phyloP scores from a whole-genome alignment of 306 rosid genomes.

The Trifolium repens region DNA sequence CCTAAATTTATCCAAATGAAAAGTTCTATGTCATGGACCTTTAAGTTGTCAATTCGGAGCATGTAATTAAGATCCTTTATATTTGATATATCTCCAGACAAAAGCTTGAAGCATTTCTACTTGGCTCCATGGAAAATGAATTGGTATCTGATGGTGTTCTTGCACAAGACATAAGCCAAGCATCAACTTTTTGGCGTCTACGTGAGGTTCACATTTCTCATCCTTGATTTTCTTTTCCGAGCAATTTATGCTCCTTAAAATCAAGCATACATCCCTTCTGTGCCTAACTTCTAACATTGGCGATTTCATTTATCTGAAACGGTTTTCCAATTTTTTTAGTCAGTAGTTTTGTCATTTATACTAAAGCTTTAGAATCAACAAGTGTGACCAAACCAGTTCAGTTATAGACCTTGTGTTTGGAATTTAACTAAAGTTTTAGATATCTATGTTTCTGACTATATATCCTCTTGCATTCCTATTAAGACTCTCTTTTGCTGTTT shows the following conservation, averaged over 20 bases:
- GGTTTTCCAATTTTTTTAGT: constrained; percentile 3
- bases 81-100: constrained; percentile 58
- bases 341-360: neutral
- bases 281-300: constrained; percentile 5
- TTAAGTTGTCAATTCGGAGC: constrained; percentile 19
- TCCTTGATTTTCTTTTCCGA: constrained; percentile 10
- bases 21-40: constrained; percentile 19
- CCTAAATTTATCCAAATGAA: constrained; percentile 27
- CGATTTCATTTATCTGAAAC: constrained; percentile 10
- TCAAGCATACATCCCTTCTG: constrained; percentile 14
- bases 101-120: constrained; percentile 94
- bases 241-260: constrained; percentile 35
- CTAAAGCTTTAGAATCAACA: too few species aligned
- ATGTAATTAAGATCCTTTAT: constrained; percentile 29
- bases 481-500: too few species aligned
- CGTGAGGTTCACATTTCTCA: constrained; percentile 75
- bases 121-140: constrained; percentile 82
- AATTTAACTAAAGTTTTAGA: too few species aligned
- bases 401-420: too few species aligned
- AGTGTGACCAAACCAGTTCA: too few species aligned
- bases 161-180: constrained; percentile 96
- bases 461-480: too few species aligned
- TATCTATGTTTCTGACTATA: too few species aligned
- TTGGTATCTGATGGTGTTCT: constrained; percentile 86
- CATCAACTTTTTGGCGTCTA: constrained; percentile 85